Evolutionary conservation across 2,329 filamentous ascomycete genomes (phyloP).

Genomic region (Aspergillus piperis): DNA sequence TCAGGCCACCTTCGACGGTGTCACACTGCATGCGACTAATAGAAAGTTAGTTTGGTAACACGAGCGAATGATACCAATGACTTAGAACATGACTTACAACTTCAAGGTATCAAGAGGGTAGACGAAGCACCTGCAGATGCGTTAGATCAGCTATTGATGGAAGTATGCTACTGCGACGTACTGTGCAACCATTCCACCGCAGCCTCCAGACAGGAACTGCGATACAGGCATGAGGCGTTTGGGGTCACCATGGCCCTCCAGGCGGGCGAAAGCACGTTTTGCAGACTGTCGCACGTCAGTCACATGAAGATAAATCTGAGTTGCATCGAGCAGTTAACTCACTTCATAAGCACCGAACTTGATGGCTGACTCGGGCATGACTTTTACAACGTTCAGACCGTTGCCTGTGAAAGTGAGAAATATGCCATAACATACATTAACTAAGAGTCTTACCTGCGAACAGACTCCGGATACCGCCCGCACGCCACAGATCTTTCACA

Average conservation of each 20-base stretch:
- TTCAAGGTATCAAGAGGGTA: slow-evolving; percentile 78
- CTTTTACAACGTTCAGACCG: slow-evolving; percentile 92
- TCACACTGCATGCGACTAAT: slow-evolving; percentile 86
- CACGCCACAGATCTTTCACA: slow-evolving; percentile 75
- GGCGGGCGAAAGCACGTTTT: slow-evolving; percentile 78
- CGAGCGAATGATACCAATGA: background rate
- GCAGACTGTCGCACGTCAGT: slow-evolving; percentile 60
- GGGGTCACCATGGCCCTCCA: slow-evolving; percentile 86
- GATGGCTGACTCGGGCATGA: slow-evolving; percentile 98
- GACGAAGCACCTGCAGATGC: slow-evolving; percentile 69
- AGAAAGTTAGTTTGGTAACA: slow-evolving; percentile 13
- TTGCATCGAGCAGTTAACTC: slow-evolving; percentile 22
- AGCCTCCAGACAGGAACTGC: slow-evolving; percentile 86
- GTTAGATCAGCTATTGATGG: slow-evolving; percentile 25
- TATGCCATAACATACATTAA: background rate
- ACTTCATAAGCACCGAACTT: slow-evolving; percentile 96
- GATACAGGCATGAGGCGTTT: slow-evolving; percentile 77
- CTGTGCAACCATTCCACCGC: slow-evolving; percentile 94
- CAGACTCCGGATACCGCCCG: slow-evolving; percentile 82
- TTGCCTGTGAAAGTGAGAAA: slow-evolving; percentile 65
- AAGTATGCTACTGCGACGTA: slow-evolving; percentile 50
- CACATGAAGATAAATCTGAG: background rate
- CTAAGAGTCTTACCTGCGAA: slow-evolving; percentile 74
- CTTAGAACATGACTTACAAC: slow-evolving; percentile 50
- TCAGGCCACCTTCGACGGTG: slow-evolving; percentile 80